Conservation (phyloP, 139 green algal genomes). For the Nannochloris sp. region DNA sequence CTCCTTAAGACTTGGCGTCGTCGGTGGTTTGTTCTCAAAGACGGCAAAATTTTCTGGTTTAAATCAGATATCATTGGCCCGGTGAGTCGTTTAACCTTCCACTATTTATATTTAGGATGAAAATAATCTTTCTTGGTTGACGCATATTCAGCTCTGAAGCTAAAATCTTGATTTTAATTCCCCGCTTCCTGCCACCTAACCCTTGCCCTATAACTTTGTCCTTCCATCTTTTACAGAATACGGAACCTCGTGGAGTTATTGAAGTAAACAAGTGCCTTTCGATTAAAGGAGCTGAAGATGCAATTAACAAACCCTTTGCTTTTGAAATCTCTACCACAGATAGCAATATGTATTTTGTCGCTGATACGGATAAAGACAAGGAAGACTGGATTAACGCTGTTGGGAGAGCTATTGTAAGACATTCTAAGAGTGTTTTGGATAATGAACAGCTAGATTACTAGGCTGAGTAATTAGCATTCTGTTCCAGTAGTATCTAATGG, state of each 20-base stretch:
- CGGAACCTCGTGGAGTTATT: constrained; percentile 85
- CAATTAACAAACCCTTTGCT: constrained; percentile 86
- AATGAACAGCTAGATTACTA: constrained; percentile 24
- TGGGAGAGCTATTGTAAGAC: constrained; percentile 89
- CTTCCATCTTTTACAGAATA: constrained; percentile 37
- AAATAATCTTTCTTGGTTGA: too few relatives aligned
- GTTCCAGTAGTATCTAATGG: too few relatives aligned
- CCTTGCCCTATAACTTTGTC: too few relatives aligned
- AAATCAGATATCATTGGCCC: constrained; percentile 78
- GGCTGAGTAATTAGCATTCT: too few relatives aligned
- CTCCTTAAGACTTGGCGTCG: constrained; percentile 92
- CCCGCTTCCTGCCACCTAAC: too few relatives aligned
- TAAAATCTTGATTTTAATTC: too few relatives aligned
- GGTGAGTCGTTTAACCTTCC: constrained; percentile 24
- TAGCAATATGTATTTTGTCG: constrained; percentile 84
- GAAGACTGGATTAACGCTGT: constrained; percentile 99
- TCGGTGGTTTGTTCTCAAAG: constrained; percentile 98
- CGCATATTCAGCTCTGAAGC: too few relatives aligned
- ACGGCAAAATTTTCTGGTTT: constrained; percentile 99
- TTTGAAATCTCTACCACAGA: constrained; percentile 93
- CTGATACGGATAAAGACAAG: constrained; percentile 65
- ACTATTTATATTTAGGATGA: not conserved
- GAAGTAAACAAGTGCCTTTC: constrained; percentile 88
- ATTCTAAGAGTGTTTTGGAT: constrained; percentile 57
- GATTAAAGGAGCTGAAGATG: constrained; percentile 96